Conservation (phyloP, 768 basidiomycete genomes). For the Mycena chlorophos region DNA sequence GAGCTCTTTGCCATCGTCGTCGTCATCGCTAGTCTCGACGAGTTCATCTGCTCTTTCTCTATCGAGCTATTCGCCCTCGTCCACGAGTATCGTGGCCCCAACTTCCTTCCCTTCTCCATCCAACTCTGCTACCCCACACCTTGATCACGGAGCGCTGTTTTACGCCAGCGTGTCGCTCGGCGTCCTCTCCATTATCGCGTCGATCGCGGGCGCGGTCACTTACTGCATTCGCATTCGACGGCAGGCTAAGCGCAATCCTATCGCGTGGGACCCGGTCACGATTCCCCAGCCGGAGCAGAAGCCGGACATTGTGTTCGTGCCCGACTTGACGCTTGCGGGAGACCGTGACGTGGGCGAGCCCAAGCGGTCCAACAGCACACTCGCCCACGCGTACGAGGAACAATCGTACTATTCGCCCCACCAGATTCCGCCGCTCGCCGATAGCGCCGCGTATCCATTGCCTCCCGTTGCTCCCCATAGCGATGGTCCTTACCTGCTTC, state of each 20-base stretch:
- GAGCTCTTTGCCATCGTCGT: not conserved
- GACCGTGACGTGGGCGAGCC: slow-evolving; percentile 47
- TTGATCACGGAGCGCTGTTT: slow-evolving; percentile 38
- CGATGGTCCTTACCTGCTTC: slow-evolving; percentile 28
- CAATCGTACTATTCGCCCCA: slow-evolving; percentile 22
- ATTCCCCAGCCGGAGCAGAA: slow-evolving; percentile 24
- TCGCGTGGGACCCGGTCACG: slow-evolving; percentile 25
- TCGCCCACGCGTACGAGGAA: slow-evolving; percentile 20
- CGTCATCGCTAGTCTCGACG: not conserved
- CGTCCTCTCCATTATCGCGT: slow-evolving; percentile 44
- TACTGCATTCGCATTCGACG: slow-evolving; percentile 48
- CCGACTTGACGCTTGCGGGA: slow-evolving; percentile 30
- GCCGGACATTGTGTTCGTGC: slow-evolving; percentile 32
- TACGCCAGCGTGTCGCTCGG: slow-evolving; percentile 55
- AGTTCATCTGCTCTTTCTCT: not conserved
- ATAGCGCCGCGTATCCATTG: slow-evolving; percentile 25
- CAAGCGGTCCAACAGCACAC: slow-evolving; percentile 33
- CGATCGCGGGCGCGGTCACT: slow-evolving; percentile 47
- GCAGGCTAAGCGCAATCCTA: slow-evolving; percentile 35
- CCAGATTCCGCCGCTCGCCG: slow-evolving; percentile 24
- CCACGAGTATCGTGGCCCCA: not conserved
- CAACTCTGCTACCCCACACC: not conserved
- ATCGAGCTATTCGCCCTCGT: not conserved
- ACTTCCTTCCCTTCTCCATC: not conserved
- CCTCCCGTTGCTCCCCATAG: slow-evolving; percentile 12